A percentile compares a stretch with the other conserved stretches of the same genome.
Evolutionary conservation across 495 filamentous ascomycete genomes (phyloP).

Genomic region (Entonaema liquescens): DNA sequence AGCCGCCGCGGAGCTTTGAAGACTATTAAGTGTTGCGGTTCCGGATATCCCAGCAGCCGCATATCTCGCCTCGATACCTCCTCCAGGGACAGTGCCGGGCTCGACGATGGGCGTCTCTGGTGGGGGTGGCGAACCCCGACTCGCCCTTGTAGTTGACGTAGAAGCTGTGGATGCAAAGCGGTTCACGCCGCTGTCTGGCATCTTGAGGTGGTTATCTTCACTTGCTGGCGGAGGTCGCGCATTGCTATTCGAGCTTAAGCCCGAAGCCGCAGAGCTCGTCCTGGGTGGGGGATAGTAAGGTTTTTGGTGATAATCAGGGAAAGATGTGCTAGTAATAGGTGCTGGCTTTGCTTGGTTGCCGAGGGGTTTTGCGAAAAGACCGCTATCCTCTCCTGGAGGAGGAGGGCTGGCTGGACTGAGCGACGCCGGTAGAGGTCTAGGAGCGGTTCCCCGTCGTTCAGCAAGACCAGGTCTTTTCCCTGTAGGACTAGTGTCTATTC

Average conservation of each 20-base stretch:
- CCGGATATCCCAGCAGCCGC: constrained; percentile 89
- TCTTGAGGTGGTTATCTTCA: constrained; percentile 40
- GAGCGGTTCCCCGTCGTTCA: constrained; percentile 75
- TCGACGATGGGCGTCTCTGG: constrained; percentile 92
- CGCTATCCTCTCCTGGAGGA: constrained; percentile 72
- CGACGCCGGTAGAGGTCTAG: constrained; percentile 67
- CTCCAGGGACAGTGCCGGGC: constrained; percentile 71
- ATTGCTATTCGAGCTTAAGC: constrained; percentile 45
- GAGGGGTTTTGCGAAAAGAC: constrained; percentile 69
- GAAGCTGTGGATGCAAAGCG: constrained; percentile 88
- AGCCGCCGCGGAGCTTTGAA: constrained; percentile 85
- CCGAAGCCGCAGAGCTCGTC: constrained; percentile 60
- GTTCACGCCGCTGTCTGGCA: constrained; percentile 67
- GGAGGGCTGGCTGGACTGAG: constrained; percentile 75
- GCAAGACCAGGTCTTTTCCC: constrained; percentile 67
- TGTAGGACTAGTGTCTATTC: constrained; percentile 55
- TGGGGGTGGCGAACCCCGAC: constrained; percentile 91
- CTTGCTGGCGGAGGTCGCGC: constrained; percentile 35
- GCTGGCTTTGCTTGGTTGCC: constrained; percentile 44
- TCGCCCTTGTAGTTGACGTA: constrained; percentile 89
- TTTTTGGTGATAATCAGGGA: constrained; percentile 59
- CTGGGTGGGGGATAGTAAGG: constrained; percentile 59
- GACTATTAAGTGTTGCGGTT: constrained; percentile 76
- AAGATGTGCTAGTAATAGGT: constrained; percentile 48
- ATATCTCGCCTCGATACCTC: constrained; percentile 88